Evolutionary conservation across 306 rosid species (phyloP).

Genomic region (Sicyos edulis): DNA sequence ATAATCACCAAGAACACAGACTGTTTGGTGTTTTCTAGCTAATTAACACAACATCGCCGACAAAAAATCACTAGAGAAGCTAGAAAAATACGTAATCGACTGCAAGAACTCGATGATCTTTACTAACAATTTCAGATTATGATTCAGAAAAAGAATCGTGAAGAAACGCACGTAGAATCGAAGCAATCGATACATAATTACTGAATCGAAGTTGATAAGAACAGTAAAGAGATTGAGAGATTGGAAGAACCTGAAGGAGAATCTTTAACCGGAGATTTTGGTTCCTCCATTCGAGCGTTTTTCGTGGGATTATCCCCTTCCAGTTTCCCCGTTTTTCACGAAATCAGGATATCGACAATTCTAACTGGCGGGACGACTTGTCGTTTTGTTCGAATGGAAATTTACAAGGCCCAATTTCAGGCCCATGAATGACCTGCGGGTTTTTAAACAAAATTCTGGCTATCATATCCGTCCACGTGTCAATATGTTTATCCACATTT

Average conservation of each 20-base stretch:
- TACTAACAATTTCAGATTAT: not conserved
- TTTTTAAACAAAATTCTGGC: too few relatives aligned
- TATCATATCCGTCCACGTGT: too few relatives aligned
- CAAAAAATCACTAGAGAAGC: slow-evolving; percentile 3
- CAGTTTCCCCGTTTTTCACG: not conserved
- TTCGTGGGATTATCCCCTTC: not conserved
- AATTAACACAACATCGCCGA: not conserved
- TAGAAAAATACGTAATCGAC: not conserved
- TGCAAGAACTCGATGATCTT: not conserved
- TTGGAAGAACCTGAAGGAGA: slow-evolving; percentile 12
- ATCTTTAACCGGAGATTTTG: not conserved
- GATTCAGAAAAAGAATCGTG: not conserved
- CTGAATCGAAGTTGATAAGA: not conserved
- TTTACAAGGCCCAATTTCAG: not conserved
- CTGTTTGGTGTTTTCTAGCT: not conserved
- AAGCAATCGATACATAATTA: not conserved
- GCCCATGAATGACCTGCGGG: not conserved
- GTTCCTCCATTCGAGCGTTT: slow-evolving; percentile 7
- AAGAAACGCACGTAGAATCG: not conserved
- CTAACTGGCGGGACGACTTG: not conserved
- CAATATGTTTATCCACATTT: too few relatives aligned
- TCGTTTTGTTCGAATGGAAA: not conserved
- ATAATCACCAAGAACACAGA: not conserved
- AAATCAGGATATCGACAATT: not conserved
- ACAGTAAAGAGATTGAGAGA: not conserved